Evolutionary conservation across 2,329 filamentous ascomycete genomes (phyloP), one percentile per base, ranked within the genome.

Genomic region (Cercospora brassicicola): DNA sequence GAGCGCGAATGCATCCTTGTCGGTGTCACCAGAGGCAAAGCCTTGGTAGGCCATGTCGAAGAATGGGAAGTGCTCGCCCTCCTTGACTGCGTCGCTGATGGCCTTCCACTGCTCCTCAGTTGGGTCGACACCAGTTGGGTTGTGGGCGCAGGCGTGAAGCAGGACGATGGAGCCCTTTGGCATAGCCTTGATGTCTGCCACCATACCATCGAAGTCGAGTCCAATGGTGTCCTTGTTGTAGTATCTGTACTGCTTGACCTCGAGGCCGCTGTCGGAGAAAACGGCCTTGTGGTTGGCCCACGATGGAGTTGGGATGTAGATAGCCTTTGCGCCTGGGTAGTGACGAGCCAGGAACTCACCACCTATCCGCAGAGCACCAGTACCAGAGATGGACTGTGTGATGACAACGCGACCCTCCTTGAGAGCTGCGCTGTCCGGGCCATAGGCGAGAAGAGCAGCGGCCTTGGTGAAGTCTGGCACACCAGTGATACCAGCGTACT

Each of bases 21-120:
- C 88, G 72, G 92, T 95, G 83, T 96, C 88, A 75, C 94, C 94
- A 72, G 91, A 95, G 76, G 94, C 94, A 79, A 99, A 98, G 76
- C 94, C 94, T 84, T 99, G 94, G 87, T 99, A 99, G 72, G 94
- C 94, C 94, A 97, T 97, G 82, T 98, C 94, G 84, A 98, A 99
- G 88, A 99, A 97, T 76, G 93, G 90, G 81, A 91, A 96, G 87
- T 98, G 94, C 61, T 87, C 89, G 81, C 91, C 89, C 79, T 89
- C 87, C 88, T 96, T 96, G 82, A 97, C 89, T 70, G 90, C 91
- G 69, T 91, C 84, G 82, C 91, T 92, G 81, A 99, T 95, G 84
- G 94, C 86, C 82, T 88, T 88, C 94, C 94, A 98, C 85, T 98
- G 94, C 81, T 92, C 91, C 76, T 88, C 84, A 51, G 92, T 97